A percentile compares a stretch with the other conserved stretches of the same genome.
phyloP scores from a whole-genome alignment of 169 alveolate species.

The Plasmodium billcollinsi region DNA sequence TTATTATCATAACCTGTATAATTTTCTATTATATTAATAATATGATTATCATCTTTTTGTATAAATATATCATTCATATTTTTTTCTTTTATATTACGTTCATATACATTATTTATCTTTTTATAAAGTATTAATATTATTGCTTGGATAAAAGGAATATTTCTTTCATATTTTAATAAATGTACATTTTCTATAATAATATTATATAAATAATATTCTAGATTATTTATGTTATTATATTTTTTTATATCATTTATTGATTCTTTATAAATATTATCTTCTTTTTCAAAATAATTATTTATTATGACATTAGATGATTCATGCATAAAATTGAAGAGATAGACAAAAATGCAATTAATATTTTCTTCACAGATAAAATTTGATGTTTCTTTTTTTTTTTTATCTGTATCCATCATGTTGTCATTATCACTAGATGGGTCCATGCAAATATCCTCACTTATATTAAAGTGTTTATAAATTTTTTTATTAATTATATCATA shows the following conservation, averaged over 20 bases:
- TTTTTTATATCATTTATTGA: slow-evolving; percentile 48
- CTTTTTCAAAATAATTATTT: slow-evolving; percentile 56
- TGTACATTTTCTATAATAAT: slow-evolving; percentile 41
- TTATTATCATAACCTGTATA: neutral
- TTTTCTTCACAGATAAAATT: slow-evolving; percentile 31
- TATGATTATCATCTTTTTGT: slow-evolving; percentile 18
- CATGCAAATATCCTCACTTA: slow-evolving; percentile 7
- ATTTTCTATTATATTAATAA: slow-evolving; percentile 41
- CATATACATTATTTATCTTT: slow-evolving; percentile 9
- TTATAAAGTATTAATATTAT: slow-evolving; percentile 43
- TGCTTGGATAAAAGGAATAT: slow-evolving; percentile 38
- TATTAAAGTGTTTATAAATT: slow-evolving; percentile 45
- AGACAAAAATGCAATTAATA: slow-evolving; percentile 28
- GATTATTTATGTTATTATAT: slow-evolving; percentile 40
- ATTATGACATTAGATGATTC: slow-evolving; percentile 58
- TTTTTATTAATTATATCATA: slow-evolving; percentile 43
- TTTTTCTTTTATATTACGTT: neutral
- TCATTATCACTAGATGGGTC: neutral
- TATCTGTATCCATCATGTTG: neutral
- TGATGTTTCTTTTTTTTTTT: neutral
- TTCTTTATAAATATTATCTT: slow-evolving; percentile 9
- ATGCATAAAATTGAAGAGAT: slow-evolving; percentile 32
- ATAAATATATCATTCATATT: neutral
- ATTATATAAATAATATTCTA: slow-evolving; percentile 31
- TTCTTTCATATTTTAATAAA: slow-evolving; percentile 30